These are phyloP conservation scores for Annulohypoxylon bovei DNA, from an alignment of 495 filamentous ascomycete genomes.

Conservation along the genomic window DNA sequence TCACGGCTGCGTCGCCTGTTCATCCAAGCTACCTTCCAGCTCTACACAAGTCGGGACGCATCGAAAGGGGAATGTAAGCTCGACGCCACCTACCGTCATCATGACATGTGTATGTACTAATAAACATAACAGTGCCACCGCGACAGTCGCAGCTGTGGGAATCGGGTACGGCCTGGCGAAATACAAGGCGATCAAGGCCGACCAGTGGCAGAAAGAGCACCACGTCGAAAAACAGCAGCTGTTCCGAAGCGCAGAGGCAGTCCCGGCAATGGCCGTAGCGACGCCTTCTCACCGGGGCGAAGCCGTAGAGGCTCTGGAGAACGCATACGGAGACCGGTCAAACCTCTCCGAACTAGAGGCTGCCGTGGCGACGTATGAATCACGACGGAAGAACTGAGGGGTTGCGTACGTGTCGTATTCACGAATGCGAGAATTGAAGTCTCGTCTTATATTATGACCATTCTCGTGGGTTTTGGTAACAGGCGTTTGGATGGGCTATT, in stretches of 20 bases:
- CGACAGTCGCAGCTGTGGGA: slow-evolving; percentile 52
- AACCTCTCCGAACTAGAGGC: slow-evolving; percentile 66
- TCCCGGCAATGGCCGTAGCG: slow-evolving; percentile 30
- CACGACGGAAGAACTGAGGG: slow-evolving; percentile 44
- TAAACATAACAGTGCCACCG: slow-evolving; percentile 47
- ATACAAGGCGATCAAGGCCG: slow-evolving; percentile 45
- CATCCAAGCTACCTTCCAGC: slow-evolving; percentile 56
- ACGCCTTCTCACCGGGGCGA: slow-evolving; percentile 32
- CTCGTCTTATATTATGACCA: not conserved
- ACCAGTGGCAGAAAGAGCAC: slow-evolving; percentile 35
- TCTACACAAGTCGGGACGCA: slow-evolving; percentile 46
- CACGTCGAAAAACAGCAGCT: slow-evolving; percentile 30
- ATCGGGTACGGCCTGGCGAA: slow-evolving; percentile 54
- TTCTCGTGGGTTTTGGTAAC: slow-evolving; percentile 11
- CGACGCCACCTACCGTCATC: not conserved
- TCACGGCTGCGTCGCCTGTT: slow-evolving; percentile 55
- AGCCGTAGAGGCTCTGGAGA: slow-evolving; percentile 50
- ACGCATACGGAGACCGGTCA: slow-evolving; percentile 69
- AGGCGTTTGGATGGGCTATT: slow-evolving; percentile 15
- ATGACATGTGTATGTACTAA: not conserved
- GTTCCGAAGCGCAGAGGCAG: slow-evolving; percentile 31
- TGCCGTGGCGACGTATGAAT: slow-evolving; percentile 65
- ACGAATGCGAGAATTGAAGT: not conserved
- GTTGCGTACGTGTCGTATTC: not conserved
- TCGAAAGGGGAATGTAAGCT: slow-evolving; percentile 52